Conservation (phyloP, 2,329 filamentous ascomycete species). For the Ophiosphaerella korrae region DNA sequence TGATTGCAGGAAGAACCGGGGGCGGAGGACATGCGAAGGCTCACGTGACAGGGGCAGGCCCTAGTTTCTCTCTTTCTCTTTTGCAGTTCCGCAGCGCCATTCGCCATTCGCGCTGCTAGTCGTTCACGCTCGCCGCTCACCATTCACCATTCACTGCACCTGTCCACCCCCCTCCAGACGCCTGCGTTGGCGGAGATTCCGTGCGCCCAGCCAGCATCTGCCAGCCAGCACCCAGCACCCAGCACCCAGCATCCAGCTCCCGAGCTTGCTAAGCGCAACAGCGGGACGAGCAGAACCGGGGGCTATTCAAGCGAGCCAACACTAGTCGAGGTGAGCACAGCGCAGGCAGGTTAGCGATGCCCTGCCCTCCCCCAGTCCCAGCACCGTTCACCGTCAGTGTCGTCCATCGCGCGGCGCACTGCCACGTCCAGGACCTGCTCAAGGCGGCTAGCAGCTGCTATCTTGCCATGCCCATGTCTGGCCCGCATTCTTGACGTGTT, state of each 20-base stretch:
- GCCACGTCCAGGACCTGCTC: conserved; percentile 28
- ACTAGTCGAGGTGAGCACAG: not conserved
- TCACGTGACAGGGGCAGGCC: not conserved
- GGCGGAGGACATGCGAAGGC: conserved; percentile 1
- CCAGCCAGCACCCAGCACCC: not conserved
- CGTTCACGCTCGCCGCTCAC: not conserved
- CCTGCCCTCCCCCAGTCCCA: not conserved
- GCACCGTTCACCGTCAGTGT: conserved; percentile 1
- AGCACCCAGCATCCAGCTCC: not conserved
- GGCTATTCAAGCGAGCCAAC: not conserved
- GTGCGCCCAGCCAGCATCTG: not conserved
- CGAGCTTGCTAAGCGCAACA: not conserved
- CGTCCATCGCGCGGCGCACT: conserved; percentile 10
- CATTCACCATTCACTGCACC: not conserved
- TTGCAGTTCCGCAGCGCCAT: no score
- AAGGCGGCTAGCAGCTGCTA: conserved; percentile 22
- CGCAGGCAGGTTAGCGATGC: not conserved
- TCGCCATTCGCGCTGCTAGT: no score
- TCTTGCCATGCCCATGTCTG: not conserved
- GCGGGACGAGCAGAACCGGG: not conserved
- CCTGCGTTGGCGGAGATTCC: no score
- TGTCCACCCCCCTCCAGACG: no score
- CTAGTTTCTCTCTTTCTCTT: not conserved
- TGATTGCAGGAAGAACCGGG: conserved; percentile 25
- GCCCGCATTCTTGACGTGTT: conserved; percentile 21